Conservation (phyloP, 352 stramenopile species). For the Pythium coloratum region DNA sequence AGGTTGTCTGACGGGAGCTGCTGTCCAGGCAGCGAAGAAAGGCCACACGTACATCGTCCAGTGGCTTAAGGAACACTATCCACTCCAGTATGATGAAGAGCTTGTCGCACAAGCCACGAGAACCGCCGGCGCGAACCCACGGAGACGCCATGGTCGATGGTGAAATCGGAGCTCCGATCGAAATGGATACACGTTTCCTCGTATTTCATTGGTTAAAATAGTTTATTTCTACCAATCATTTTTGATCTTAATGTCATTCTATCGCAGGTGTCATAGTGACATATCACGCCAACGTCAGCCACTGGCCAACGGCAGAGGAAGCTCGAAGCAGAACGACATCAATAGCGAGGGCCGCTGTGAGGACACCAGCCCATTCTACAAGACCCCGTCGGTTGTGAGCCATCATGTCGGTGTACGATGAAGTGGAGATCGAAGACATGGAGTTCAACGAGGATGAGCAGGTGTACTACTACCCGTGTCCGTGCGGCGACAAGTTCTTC, state of each 20-base stretch:
- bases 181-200: not conserved
- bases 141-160: not conserved
- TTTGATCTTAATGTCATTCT: not conserved
- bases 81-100: conserved; percentile 8
- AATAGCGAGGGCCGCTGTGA: too few relatives aligned
- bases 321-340: not conserved
- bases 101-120: conserved; percentile 10
- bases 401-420: conserved; percentile 94
- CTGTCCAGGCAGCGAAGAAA: conserved; percentile 15
- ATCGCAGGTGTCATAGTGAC: not conserved
- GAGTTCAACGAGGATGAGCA: conserved; percentile 92
- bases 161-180: not conserved
- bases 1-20: conserved; percentile 13
- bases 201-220: conserved; percentile 3
- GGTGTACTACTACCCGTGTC: conserved; percentile 97
- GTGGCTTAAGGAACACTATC: conserved; percentile 20
- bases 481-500: conserved; percentile 95
- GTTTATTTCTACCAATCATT: not conserved
- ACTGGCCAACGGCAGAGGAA: not conserved
- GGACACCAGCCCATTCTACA: not conserved
- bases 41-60: conserved; percentile 25
- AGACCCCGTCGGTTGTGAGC: not conserved
- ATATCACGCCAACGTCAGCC: not conserved
- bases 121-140: conserved; percentile 16
- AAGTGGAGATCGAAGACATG: conserved; percentile 99